Evolutionary conservation across 305 asterid genomes (phyloP), one percentile per base, ranked within the genome.

Genomic region (Ajuga reptans): DNA sequence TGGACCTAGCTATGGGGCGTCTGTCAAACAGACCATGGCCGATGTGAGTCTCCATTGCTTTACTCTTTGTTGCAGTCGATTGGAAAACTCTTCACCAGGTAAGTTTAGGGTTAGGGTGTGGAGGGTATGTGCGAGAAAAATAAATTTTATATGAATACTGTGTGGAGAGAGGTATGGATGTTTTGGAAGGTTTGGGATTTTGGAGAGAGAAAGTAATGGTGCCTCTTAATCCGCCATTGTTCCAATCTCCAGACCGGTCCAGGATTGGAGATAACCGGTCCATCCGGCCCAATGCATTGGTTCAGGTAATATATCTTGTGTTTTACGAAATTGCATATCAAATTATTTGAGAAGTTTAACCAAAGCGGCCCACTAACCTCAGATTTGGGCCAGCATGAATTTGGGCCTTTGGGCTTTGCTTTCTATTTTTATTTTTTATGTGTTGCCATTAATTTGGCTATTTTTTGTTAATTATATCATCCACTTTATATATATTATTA

Each of bases 1-100:
- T 85, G 51, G 97, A 90, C 79, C 83, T 89, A 72, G 82, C 49
- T 18, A 83, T 79, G 51, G 87, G 87, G 54, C 95, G 93, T 72
- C 97, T 80, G 68, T 90, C 96, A 43, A 78, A 86, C 74, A 82
- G 71, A 71, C 77, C 72, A 59, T 83, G 85, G 73, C 64, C 49
- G 77, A 80, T 61, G 66, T 87, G 91, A 72, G 78, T 72, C 77
- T 89, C 96, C 97, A 91, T 91, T 14, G 69, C 34, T 70, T 8
- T 1, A n/a, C 33, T 45, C 37, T 41, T 43, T 10, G 47, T 18
- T 8, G 16, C 12, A 14, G 69, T 21, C 9, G 56, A 3, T 0
- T 15, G 61, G 49, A 50, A 16, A 55, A 37, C 45, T 52, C 64
- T 54, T 47, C 71, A 16, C 55, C 56, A 34, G 69, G 53, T 14